Evolutionary conservation across 805 yeast genomes (phyloP).

Genomic region (Yamadazyma takamatsuzukensis): DNA sequence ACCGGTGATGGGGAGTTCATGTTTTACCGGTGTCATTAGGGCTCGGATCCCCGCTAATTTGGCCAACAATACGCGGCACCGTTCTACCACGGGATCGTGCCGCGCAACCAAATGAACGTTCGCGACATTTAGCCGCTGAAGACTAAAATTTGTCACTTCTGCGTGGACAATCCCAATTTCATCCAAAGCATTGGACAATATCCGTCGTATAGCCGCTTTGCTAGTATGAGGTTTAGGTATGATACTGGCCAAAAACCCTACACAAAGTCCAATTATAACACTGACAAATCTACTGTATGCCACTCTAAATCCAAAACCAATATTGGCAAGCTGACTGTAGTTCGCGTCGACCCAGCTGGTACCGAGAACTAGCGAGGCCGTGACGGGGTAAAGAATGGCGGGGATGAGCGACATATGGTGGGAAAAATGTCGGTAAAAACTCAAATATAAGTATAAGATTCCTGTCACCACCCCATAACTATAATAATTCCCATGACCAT

Average conservation of each 20-base stretch:
- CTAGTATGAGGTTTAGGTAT: conserved; percentile 28
- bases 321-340: conserved; percentile 14
- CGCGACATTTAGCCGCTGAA: conserved; percentile 18
- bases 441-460: conserved; percentile 18
- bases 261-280: conserved; percentile 25
- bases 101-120: conserved; percentile 15
- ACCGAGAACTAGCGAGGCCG: conserved; percentile 28
- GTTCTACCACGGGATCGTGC: conserved; percentile 19
- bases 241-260: conserved; percentile 28
- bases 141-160: conserved; percentile 23
- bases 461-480: conserved; percentile 28
- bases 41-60: conserved; percentile 18
- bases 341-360: conserved; percentile 30
- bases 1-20: conserved; percentile 28
- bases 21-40: conserved; percentile 22
- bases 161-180: conserved; percentile 28
- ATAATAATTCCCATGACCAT: conserved; percentile 28
- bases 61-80: conserved; percentile 18
- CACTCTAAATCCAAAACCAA: conserved; percentile 26
- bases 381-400: conserved; percentile 21
- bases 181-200: conserved; percentile 19
- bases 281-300: conserved; percentile 25
- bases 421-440: conserved; percentile 29
- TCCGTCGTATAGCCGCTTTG: conserved; percentile 21
- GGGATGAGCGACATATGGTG: conserved; percentile 25